Conservation (phyloP, 768 basidiomycete species). For the Neoboletus brunneissimus region DNA sequence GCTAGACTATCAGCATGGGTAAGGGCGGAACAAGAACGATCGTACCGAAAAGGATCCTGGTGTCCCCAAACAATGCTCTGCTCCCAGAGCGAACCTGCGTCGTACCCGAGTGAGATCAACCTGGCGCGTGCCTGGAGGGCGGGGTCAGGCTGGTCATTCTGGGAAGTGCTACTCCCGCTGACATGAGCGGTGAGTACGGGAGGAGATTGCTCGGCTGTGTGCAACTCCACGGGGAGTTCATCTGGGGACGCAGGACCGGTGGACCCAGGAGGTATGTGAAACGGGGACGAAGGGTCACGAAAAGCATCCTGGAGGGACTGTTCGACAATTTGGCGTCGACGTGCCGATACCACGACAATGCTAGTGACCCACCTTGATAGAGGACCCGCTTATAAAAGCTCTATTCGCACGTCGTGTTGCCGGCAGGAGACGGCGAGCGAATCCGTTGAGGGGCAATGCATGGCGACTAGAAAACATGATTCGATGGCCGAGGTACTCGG, state of each 20-base stretch:
- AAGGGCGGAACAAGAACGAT: not conserved
- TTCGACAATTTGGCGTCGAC: not conserved
- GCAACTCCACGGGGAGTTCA: constrained; percentile 26
- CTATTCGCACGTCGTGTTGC: not conserved
- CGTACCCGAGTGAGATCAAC: constrained; percentile 50
- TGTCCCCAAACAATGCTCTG: constrained; percentile 79
- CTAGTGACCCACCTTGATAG: constrained; percentile 23
- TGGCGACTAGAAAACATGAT: constrained; percentile 10
- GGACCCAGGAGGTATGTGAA: constrained; percentile 56
- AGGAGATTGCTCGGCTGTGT: not conserved
- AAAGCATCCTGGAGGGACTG: constrained; percentile 64
- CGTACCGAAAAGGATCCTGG: constrained; percentile 71
- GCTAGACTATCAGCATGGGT: not conserved
- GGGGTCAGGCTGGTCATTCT: constrained; percentile 3
- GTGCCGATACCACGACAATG: not conserved
- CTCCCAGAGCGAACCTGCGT: constrained; percentile 70
- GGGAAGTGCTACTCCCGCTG: not conserved
- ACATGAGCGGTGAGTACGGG: constrained; percentile 2
- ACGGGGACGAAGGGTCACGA: constrained; percentile 63
- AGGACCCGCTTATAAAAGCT: constrained; percentile 23
- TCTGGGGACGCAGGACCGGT: constrained; percentile 60
- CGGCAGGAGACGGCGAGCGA: constrained; percentile 1
- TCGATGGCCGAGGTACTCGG: not conserved
- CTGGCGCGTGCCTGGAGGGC: constrained; percentile 41
- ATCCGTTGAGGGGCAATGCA: not conserved